Evolutionary conservation across 2,329 filamentous ascomycete genomes (phyloP).

Genomic region (Cordyceps cateniannulata): DNA sequence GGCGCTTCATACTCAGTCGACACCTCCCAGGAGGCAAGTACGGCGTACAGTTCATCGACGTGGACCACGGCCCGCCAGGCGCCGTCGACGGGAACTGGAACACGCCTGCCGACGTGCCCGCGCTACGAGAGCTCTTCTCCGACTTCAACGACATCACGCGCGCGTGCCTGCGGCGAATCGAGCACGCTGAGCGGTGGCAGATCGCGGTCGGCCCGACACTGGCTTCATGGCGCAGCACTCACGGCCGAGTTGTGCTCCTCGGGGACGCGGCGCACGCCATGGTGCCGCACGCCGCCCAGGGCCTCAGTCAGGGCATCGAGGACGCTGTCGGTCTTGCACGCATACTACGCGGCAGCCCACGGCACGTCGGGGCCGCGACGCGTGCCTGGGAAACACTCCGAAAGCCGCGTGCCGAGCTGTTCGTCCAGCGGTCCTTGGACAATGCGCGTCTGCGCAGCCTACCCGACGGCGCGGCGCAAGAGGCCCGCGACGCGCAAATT

Average conservation of each 20-base stretch:
- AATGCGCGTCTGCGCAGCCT: conserved; percentile 9
- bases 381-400: conserved; percentile 2
- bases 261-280: conserved; percentile 13
- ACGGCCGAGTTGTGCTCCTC: conserved; percentile 4
- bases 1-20: conserved; percentile 7
- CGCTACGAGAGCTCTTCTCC: background rate
- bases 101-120: conserved; percentile 2
- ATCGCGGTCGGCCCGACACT: conserved; percentile 6
- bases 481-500: background rate
- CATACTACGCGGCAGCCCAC: background rate
- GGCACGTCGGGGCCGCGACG: background rate
- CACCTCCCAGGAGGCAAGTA: background rate
- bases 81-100: conserved; percentile 10
- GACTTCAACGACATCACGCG: conserved; percentile 7
- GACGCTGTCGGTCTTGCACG: conserved; percentile 7
- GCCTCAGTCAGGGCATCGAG: conserved; percentile 11
- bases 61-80: conserved; percentile 2
- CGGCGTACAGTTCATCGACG: conserved; percentile 10
- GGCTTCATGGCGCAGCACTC: conserved; percentile 2
- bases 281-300: conserved; percentile 12
- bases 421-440: conserved; percentile 7
- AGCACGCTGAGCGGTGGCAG: conserved; percentile 8
- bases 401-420: conserved; percentile 9
- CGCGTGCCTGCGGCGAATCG: background rate
- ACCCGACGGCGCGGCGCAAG: conserved; percentile 6